Evolutionary conservation across 2,329 filamentous ascomycete genomes (phyloP).

Genomic region (Aureobasidium sp.): DNA sequence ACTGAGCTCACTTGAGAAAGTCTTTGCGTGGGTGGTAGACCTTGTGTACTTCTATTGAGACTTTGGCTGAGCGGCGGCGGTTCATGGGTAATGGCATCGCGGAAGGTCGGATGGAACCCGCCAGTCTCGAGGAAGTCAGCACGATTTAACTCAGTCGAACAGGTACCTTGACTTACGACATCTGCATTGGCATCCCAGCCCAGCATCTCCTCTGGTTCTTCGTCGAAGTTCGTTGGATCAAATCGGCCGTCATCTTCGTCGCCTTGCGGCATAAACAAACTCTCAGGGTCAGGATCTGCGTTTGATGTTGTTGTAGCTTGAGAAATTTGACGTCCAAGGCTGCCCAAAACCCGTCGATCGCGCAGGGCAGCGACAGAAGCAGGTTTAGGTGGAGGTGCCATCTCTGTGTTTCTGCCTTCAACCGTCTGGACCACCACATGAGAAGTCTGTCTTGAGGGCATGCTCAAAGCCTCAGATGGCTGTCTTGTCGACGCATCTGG

Average conservation of each 20-base stretch:
- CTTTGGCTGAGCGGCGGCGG: slow-evolving; percentile 18
- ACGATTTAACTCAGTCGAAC: neutral
- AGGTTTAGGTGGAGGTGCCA: slow-evolving; percentile 18
- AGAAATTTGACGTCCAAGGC: slow-evolving; percentile 18
- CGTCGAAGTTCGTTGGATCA: slow-evolving; percentile 62
- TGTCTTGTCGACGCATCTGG: neutral
- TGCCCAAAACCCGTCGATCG: slow-evolving; percentile 23
- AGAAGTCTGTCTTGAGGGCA: slow-evolving; percentile 4
- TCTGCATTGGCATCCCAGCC: slow-evolving; percentile 68
- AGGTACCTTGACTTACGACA: slow-evolving; percentile 41
- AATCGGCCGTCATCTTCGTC: slow-evolving; percentile 65
- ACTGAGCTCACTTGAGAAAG: slow-evolving; percentile 56
- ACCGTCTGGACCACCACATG: neutral
- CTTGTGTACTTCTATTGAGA: slow-evolving; percentile 23
- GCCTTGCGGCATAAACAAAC: slow-evolving; percentile 60
- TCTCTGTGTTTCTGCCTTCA: neutral
- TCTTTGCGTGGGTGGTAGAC: slow-evolving; percentile 65
- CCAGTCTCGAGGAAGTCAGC: slow-evolving; percentile 19
- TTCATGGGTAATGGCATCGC: slow-evolving; percentile 31
- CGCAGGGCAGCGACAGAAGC: slow-evolving; percentile 4
- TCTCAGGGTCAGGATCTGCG: slow-evolving; percentile 58
- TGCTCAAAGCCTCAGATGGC: slow-evolving; percentile 8
- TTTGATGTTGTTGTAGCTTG: slow-evolving; percentile 47
- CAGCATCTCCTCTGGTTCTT: slow-evolving; percentile 57
- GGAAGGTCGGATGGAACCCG: slow-evolving; percentile 37